Evolutionary conservation across 345 rosid genomes (phyloP).

Genomic region (Aquilaria yunnanensis): DNA sequence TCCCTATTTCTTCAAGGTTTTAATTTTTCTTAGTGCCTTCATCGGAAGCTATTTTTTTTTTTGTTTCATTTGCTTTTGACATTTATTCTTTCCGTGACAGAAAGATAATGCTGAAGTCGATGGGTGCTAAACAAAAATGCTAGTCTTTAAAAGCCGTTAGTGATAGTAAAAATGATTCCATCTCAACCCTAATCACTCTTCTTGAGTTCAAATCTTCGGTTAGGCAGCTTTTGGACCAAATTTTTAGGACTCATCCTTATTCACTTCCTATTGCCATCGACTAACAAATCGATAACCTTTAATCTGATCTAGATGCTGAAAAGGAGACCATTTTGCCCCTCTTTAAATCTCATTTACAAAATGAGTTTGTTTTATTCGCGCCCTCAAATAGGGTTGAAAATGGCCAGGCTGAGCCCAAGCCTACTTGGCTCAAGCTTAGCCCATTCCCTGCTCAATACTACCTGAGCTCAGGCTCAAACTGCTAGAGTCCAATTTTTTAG

Average conservation of each 20-base stretch:
- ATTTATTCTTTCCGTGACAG: constrained; percentile 36
- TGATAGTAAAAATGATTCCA: constrained; percentile 32
- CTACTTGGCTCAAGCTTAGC: no score
- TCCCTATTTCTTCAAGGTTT: constrained; percentile 34
- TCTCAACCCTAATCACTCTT: constrained; percentile 48
- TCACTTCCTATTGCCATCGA: constrained; percentile 67
- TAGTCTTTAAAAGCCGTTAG: constrained; percentile 52
- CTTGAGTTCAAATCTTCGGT: constrained; percentile 71
- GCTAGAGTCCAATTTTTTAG: no score
- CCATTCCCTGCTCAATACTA: no score
- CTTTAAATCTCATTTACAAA: constrained; percentile 67
- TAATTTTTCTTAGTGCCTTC: neutral
- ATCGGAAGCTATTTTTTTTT: neutral
- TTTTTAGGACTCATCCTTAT: constrained; percentile 84
- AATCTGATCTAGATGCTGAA: constrained; percentile 43
- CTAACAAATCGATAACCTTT: constrained; percentile 82
- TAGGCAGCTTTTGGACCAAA: constrained; percentile 74
- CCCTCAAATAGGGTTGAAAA: no score
- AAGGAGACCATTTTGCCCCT: constrained; percentile 28
- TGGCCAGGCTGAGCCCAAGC: no score
- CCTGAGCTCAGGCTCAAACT: no score
- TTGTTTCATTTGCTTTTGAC: neutral
- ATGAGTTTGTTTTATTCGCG: constrained; percentile 23
- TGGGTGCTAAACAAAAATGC: constrained; percentile 36
- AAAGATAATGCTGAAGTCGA: constrained; percentile 32